Conservation (phyloP, 371 early-diverging fungal species). For the Chytridiales sp. region DNA sequence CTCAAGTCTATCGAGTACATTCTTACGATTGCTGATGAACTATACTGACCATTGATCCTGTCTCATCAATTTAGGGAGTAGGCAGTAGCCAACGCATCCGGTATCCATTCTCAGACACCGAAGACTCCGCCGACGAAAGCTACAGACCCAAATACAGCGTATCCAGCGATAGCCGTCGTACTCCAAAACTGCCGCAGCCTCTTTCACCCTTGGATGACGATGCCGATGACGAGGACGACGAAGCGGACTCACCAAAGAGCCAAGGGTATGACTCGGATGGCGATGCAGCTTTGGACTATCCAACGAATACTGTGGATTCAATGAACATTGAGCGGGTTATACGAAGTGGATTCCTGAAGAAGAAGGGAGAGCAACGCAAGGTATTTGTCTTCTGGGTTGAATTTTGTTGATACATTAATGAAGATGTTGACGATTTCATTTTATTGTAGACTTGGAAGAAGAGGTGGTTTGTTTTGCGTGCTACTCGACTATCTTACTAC, state of each 20-base stretch:
- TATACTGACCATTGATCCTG: no score
- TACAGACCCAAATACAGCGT: background rate
- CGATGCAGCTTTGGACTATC: slow-evolving; percentile 12
- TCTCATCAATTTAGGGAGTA: no score
- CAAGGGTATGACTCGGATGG: slow-evolving; percentile 36
- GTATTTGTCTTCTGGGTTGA: slow-evolving; percentile 29
- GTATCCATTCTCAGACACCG: slow-evolving; percentile 47
- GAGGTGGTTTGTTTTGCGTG: slow-evolving; percentile 82
- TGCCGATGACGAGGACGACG: slow-evolving; percentile 3
- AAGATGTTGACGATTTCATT: background rate
- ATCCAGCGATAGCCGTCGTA: background rate
- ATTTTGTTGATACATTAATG: background rate
- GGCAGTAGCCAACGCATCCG: slow-evolving; percentile 12
- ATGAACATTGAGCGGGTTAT: slow-evolving; percentile 66
- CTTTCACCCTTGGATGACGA: background rate
- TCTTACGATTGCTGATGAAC: no score
- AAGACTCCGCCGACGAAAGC: slow-evolving; percentile 37
- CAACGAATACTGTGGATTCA: slow-evolving; percentile 29
- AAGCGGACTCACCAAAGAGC: slow-evolving; percentile 2
- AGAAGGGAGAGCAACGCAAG: slow-evolving; percentile 78
- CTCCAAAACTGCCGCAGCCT: background rate
- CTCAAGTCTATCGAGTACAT: no score
- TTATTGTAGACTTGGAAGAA: slow-evolving; percentile 73
- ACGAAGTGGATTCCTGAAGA: slow-evolving; percentile 66
- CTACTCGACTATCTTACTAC: slow-evolving; percentile 78